Base-by-base conservation (phyloP, 2,329 filamentous ascomycete genomes). In the Nigrospora osmanthi region DNA sequence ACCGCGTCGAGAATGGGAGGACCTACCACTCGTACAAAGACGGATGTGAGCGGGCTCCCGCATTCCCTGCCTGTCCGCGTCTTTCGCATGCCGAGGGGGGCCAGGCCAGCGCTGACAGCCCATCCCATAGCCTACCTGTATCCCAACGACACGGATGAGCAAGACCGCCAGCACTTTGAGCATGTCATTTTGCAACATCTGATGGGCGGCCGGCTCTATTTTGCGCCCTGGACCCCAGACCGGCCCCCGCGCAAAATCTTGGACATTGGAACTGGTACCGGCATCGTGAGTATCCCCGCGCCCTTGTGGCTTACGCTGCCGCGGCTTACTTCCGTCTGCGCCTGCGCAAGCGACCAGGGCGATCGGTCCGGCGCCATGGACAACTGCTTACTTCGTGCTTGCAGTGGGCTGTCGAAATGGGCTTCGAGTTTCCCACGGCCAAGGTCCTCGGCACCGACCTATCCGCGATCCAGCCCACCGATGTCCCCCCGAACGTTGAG, bases 401-500 rank as follows among this genome's bases (percentile, higher is more conserved):
- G 23, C 23, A 28, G 23, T 84, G 81, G 81, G 79, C 81, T 12
- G 80, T 87, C 47, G 77, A 84, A 54, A 76, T 87, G 67, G 80
- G 78, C 53, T 76, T 81, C 52, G 56, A 68, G 40, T 85, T 81
- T 48, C 81, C 81, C 12, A 57, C 71, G 4, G 66, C 81, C 11
- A 63, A 73, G 48, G 70, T 87, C 30, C 72, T 75, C 40, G 83
- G 80, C 31, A 83, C 78, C 10, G 83, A 87, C 54, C 68, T 87
- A 6, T 85, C 81, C 1, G 81, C 82, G 2, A 80, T 85, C 23
- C 83, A 87, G 55, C 81, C 82, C 3, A 66, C 66, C 5, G 69
- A 76, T 40, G 81, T 88, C 1, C 85, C 86, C 0, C 75, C 77
- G 15, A 90, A 90, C 50, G 82, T 89, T 13, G 77, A 80, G 49